Evolutionary conservation across 176 grass and related monocot genomes (phyloP).

Genomic region (Eremochloa ophiuroides): DNA sequence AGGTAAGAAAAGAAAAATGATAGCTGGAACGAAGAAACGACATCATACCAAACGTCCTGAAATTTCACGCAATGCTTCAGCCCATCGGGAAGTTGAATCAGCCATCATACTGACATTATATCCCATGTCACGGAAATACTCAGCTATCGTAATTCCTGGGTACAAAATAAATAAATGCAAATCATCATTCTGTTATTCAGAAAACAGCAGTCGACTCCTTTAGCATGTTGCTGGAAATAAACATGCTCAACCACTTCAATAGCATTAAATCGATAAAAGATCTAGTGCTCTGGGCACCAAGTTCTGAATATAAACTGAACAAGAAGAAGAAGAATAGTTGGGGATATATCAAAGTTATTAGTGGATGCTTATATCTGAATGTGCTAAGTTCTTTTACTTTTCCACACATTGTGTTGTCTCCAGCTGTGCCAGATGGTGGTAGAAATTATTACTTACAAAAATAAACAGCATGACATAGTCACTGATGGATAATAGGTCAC

Average conservation of each 20-base stretch:
- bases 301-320: neutral
- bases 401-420: neutral
- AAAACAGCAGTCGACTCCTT: neutral
- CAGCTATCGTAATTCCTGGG: conserved; percentile 80
- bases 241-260: neutral
- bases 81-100: conserved; percentile 89
- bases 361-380: neutral
- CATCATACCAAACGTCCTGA: conserved; percentile 53
- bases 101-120: conserved; percentile 99
- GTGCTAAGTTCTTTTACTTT: neutral
- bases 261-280: neutral
- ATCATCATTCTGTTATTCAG: neutral
- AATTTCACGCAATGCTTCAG: conserved; percentile 78
- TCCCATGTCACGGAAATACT: conserved; percentile 95
- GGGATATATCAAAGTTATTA: neutral
- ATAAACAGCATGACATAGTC: neutral
- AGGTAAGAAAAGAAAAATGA: neutral
- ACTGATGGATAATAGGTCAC: neutral
- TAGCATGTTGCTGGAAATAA: neutral
- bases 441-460: neutral
- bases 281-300: neutral
- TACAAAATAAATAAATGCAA: neutral
- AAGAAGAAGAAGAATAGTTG: neutral
- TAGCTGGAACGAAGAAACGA: neutral
- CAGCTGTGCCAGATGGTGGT: neutral